These are phyloP conservation scores for Didymella lethalis DNA, from an alignment of 2,329 filamentous ascomycete species.

Conservation along the genomic window DNA sequence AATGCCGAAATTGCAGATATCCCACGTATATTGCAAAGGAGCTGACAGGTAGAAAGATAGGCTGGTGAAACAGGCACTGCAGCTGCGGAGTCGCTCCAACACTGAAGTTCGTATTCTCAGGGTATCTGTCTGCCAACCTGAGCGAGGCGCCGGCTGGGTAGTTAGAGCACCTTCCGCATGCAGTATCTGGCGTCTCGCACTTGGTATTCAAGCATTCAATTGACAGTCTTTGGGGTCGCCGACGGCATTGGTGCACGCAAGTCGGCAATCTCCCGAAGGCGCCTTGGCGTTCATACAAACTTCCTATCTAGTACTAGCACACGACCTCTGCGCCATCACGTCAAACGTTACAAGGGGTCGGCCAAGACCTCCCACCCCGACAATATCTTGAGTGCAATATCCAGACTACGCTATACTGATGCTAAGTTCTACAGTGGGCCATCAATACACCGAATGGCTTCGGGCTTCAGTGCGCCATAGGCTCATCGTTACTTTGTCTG, in stretches of 20 bases:
- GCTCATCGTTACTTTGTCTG: neutral
- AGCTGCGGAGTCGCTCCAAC: too few relatives aligned
- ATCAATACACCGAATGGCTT: neutral
- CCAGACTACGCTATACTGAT: neutral
- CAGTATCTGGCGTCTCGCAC: too few relatives aligned
- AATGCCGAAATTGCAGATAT: too few relatives aligned
- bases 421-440: constrained; percentile 1
- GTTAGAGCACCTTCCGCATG: too few relatives aligned
- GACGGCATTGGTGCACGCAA: neutral
- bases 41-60: too few relatives aligned
- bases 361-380: neutral
- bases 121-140: too few relatives aligned
- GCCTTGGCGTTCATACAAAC: constrained; percentile 8
- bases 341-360: neutral
- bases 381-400: neutral
- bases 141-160: too few relatives aligned
- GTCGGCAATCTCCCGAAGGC: neutral
- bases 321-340: neutral
- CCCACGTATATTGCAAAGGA: too few relatives aligned
- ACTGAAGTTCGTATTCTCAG: too few relatives aligned
- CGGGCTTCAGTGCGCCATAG: neutral
- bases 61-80: too few relatives aligned
- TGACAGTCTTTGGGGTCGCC: neutral
- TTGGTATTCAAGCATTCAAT: neutral
- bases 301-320: constrained; percentile 7